phyloP scores from a whole-genome alignment of 352 stramenopile species.

The Phytopythium helicoides region DNA sequence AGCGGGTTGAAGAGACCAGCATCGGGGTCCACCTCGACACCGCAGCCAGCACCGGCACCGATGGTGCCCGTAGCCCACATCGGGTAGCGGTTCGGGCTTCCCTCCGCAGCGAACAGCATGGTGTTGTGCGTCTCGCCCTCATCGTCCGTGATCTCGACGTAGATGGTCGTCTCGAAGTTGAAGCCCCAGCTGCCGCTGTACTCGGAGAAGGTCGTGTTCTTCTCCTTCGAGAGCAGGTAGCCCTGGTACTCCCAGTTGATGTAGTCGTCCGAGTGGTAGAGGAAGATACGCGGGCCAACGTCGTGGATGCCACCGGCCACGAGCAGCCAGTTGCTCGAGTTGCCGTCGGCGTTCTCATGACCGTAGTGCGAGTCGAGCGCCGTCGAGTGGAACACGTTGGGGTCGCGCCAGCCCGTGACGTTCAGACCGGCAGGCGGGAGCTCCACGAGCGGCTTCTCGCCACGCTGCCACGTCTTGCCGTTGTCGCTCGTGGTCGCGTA shows the following conservation, averaged over 20 bases:
- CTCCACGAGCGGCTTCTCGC: constrained; percentile 43
- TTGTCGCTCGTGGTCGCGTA: constrained; percentile 58
- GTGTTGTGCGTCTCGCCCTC: constrained; percentile 60
- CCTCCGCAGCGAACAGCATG: constrained; percentile 62
- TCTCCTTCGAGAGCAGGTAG: constrained; percentile 49
- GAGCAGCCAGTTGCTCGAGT: constrained; percentile 52
- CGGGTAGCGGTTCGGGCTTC: constrained; percentile 42
- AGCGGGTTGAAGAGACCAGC: constrained; percentile 40
- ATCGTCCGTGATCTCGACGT: constrained; percentile 51
- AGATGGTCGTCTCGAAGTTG: constrained; percentile 73
- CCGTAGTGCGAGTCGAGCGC: constrained; percentile 42
- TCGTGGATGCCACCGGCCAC: constrained; percentile 50
- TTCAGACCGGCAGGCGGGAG: constrained; percentile 42
- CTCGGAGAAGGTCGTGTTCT: constrained; percentile 59
- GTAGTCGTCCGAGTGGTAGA: constrained; percentile 62
- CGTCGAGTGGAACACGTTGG: constrained; percentile 56
- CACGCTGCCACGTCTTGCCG: constrained; percentile 64
- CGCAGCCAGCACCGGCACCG: constrained; percentile 11
- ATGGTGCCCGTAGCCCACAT: constrained; percentile 61
- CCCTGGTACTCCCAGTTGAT: constrained; percentile 68
- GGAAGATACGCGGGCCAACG: constrained; percentile 55
- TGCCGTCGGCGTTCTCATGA: constrained; percentile 9
- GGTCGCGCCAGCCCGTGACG: constrained; percentile 66
- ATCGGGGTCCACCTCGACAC: constrained; percentile 16
- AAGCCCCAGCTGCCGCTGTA: constrained; percentile 59